phyloP scores from a whole-genome alignment of 805 yeast species.

The Kodamaea lidongshanica region DNA sequence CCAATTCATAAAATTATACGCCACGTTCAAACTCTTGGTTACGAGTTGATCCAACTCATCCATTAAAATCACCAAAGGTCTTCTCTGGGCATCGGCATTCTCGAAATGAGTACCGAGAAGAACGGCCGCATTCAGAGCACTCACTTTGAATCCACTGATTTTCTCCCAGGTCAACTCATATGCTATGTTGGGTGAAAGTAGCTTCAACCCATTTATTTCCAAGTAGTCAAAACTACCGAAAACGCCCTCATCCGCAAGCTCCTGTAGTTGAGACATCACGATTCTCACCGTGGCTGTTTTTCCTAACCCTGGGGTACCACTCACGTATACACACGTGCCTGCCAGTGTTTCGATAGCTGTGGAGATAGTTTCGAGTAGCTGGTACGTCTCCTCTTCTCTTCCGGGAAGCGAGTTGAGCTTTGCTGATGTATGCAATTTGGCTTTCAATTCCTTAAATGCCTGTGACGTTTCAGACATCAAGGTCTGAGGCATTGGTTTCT shows the following conservation, averaged over 20 bases:
- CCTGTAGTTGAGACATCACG: constrained; percentile 63
- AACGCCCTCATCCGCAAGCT: constrained; percentile 21
- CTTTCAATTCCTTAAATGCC: constrained; percentile 34
- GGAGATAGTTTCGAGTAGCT: constrained; percentile 62
- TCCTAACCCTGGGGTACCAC: constrained; percentile 98
- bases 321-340: constrained; percentile 82
- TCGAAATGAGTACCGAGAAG: constrained; percentile 65
- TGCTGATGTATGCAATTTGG: constrained; percentile 40
- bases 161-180: constrained; percentile 81
- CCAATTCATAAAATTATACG: constrained; percentile 98
- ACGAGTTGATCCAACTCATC: constrained; percentile 94
- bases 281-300: constrained; percentile 91
- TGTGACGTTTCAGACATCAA: constrained; percentile 15
- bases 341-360: constrained; percentile 61
- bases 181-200: constrained; percentile 71
- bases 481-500: constrained; percentile 5
- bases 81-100: constrained; percentile 22
- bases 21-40: constrained; percentile 71
- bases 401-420: constrained; percentile 63
- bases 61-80: constrained; percentile 67
- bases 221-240: constrained; percentile 55
- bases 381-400: constrained; percentile 74
- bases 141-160: constrained; percentile 50
- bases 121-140: constrained; percentile 59
- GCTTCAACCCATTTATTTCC: constrained; percentile 87